Evolutionary conservation across 2,329 filamentous ascomycete species (phyloP), one percentile per base, ranked within the genome.

Genomic region (Aspergillus sclerotialis): DNA sequence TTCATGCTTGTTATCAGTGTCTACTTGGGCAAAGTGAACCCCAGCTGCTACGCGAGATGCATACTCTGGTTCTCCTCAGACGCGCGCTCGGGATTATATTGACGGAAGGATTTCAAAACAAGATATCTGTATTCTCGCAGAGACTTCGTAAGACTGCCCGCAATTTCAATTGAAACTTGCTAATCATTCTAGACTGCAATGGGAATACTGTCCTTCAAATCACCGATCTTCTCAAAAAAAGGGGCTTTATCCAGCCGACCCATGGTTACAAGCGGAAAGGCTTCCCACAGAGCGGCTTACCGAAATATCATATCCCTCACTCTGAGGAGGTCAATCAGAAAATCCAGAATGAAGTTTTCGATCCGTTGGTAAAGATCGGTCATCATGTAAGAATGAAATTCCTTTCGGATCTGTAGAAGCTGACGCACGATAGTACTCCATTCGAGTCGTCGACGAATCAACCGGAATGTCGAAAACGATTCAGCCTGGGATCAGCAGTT

Each of bases 1-100:
- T 54, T n/a, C 66, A 72, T 44, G 55, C 58, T 11, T 72, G 69
- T 50, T 71, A 70, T 42, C 46, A 49, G 18, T 72, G 69, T 39
- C 47, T 70, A n/a, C 45, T 67, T 14, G 44, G 50, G 23, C 47
- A 48, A 7, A 39, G 46, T 10, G 56, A 58, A 34, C 31, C 32
- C n/a, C 24, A 45, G n/a, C 14, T 55, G 26, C 34, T 57, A 16
- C 33, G 38, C 18, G 46, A 56, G 30, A 48, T 60, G 40, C 42
- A 43, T 28, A 52, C 47, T 8, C 37, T 58, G 4, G 48, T 51
- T 5, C 40, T 58, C 5, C 23, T 56, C 18, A 49, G 56, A 30
- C 43, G 46, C 29, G 52, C 52, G 2, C 33, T 60, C 7, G 46
- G 36, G 10, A 44, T 58, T 16, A 53, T 60, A 9, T 32, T 51